Percentiles rank a stretch among this genome's conserved stretches.
Conservation (phyloP, 1,284 basidiomycete species). For the Hymenochaete sp. region DNA sequence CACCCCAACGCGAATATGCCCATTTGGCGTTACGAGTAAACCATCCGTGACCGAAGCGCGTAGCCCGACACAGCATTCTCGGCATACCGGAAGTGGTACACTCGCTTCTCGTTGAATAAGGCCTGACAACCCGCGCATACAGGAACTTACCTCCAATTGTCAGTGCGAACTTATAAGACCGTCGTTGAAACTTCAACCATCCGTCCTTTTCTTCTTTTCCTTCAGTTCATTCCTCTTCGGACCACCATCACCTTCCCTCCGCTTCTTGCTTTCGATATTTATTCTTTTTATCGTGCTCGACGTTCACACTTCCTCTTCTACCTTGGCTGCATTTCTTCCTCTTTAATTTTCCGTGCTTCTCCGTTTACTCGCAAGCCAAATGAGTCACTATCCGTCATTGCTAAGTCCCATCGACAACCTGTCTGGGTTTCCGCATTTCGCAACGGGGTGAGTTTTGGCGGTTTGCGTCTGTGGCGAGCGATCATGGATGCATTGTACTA, state of each 20-base stretch:
- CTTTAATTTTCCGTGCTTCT: slow-evolving; percentile 1
- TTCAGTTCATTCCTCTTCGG: slow-evolving; percentile 1
- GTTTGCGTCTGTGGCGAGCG: neutral
- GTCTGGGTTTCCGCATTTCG: slow-evolving; percentile 13
- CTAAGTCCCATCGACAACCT: slow-evolving; percentile 17
- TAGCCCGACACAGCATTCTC: slow-evolving; percentile 2
- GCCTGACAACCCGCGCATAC: slow-evolving; percentile 3
- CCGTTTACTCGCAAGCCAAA: slow-evolving; percentile 1
- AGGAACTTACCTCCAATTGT: slow-evolving; percentile 9
- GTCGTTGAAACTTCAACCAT: slow-evolving; percentile 1
- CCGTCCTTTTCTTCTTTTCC: slow-evolving; percentile 4
- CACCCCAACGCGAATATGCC: too few relatives aligned
- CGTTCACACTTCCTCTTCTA: slow-evolving; percentile 3
- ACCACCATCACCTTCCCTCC: neutral
- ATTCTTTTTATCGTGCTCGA: slow-evolving; percentile 7
- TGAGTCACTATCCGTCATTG: slow-evolving; percentile 14
- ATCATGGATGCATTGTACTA: neutral
- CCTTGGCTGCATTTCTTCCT: slow-evolving; percentile 6
- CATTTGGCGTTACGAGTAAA: slow-evolving; percentile 11
- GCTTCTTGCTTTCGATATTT: slow-evolving; percentile 8
- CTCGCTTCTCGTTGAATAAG: slow-evolving; percentile 7
- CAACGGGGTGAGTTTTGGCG: slow-evolving; percentile 2
- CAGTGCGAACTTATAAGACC: slow-evolving; percentile 6
- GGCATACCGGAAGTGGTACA: slow-evolving; percentile 5
- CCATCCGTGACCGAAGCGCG: too few relatives aligned